Evolutionary conservation across 1,139 yeast genomes (phyloP).

Genomic region (Entelexis paramagnoliae): DNA sequence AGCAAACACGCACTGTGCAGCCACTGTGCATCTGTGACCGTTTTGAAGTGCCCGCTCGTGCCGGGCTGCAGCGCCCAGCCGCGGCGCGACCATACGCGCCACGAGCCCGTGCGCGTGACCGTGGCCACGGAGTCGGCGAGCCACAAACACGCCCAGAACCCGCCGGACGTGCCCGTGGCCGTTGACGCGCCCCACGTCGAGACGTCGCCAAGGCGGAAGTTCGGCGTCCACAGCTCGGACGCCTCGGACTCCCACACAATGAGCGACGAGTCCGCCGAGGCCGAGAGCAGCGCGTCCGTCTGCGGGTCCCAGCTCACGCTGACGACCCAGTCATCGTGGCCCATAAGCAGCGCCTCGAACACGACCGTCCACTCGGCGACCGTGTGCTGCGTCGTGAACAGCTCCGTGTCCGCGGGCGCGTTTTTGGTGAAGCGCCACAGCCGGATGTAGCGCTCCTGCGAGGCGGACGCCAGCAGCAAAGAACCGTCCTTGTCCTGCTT

Average conservation of each 20-base stretch:
- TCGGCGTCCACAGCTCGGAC: slow-evolving; percentile 63
- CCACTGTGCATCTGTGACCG: slow-evolving; percentile 79
- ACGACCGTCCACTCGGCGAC: slow-evolving; percentile 35
- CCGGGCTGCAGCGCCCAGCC: slow-evolving; percentile 51
- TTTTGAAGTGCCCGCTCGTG: slow-evolving; percentile 64
- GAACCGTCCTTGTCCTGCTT: slow-evolving; percentile 56
- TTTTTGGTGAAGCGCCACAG: slow-evolving; percentile 63
- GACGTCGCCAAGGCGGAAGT: slow-evolving; percentile 74
- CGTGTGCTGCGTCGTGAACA: slow-evolving; percentile 9
- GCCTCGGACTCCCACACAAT: slow-evolving; percentile 67
- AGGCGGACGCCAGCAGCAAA: slow-evolving; percentile 52
- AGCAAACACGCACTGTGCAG: slow-evolving; percentile 52
- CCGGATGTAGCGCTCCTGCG: slow-evolving; percentile 58
- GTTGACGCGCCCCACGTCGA: slow-evolving; percentile 95
- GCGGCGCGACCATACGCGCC: slow-evolving; percentile 56
- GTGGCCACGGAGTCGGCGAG: slow-evolving; percentile 53
- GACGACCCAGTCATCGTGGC: slow-evolving; percentile 97
- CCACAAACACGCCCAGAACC: slow-evolving; percentile 91
- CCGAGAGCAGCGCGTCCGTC: slow-evolving; percentile 54
- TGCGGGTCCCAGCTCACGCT: slow-evolving; percentile 72
- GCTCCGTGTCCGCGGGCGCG: slow-evolving; percentile 25
- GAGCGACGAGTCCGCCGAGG: slow-evolving; percentile 87
- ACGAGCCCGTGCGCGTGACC: slow-evolving; percentile 85
- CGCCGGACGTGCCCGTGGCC: slow-evolving; percentile 97
- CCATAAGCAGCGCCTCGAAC: slow-evolving; percentile 90